Evolutionary conservation across 345 rosid species (phyloP).

Genomic region (Populus nigra): DNA sequence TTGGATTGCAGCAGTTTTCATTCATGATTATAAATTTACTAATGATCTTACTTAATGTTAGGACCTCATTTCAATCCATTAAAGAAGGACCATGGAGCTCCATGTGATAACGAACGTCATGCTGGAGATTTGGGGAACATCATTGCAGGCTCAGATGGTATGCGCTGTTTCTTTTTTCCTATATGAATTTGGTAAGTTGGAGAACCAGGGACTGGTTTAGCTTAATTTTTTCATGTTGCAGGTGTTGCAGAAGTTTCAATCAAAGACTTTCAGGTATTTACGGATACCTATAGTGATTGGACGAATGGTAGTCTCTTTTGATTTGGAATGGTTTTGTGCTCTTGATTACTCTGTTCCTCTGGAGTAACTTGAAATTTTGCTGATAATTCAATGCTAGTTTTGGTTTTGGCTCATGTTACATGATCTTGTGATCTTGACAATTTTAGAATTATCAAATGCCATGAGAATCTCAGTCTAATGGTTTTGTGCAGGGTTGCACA

Average conservation of each 20-base stretch:
- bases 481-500: background rate
- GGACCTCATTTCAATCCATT: constrained; percentile 97
- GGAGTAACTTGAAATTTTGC: background rate
- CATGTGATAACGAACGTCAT: constrained; percentile 67
- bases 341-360: background rate
- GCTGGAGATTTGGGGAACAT: constrained; percentile 97
- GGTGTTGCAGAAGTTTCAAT: constrained; percentile 87
- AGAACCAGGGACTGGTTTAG: background rate
- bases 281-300: background rate
- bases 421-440: background rate
- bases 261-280: constrained; percentile 54
- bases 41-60: constrained; percentile 14
- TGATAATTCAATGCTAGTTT: background rate
- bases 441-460: background rate
- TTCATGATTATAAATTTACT: background rate
- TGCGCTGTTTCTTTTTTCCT: constrained; percentile 1
- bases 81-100: constrained; percentile 78
- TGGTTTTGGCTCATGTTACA: background rate
- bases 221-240: constrained; percentile 33
- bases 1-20: background rate
- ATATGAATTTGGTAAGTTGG: background rate
- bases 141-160: constrained; percentile 74
- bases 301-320: background rate
- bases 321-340: background rate
- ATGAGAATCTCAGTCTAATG: background rate